These are phyloP conservation scores for Mycena rosella DNA, from an alignment of 768 basidiomycete species.

Conservation along the genomic window DNA sequence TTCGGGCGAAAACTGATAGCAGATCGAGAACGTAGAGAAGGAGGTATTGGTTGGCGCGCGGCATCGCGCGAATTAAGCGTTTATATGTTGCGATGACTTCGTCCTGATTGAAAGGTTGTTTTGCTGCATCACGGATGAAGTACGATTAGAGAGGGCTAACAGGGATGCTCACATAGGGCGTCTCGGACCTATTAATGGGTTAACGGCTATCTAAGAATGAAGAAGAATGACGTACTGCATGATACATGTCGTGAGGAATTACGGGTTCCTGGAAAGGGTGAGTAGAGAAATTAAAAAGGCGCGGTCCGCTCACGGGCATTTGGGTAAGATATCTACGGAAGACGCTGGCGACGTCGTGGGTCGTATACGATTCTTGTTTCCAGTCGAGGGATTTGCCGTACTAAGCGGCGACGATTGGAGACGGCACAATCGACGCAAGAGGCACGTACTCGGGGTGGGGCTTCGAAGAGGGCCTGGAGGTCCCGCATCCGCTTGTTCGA, in stretches of 20 bases:
- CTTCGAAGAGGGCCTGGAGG: conserved; percentile 91
- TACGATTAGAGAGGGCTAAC: conserved; percentile 5
- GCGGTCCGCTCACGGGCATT: conserved; percentile 82
- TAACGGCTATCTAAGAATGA: conserved; percentile 33
- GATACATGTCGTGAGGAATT: conserved; percentile 92
- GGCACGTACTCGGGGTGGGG: conserved; percentile 80
- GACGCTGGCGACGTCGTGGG: conserved; percentile 97
- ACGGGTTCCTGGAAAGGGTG: conserved; percentile 81
- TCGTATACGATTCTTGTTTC: conserved; percentile 87
- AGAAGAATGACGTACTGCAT: conserved; percentile 70
- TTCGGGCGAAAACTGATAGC: conserved; percentile 93
- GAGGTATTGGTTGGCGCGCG: conserved; percentile 94
- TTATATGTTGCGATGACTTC: conserved; percentile 86
- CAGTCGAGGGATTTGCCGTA: conserved; percentile 96
- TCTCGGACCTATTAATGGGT: conserved; percentile 75
- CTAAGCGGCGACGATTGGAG: conserved; percentile 53
- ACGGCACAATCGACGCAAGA: conserved; percentile 6
- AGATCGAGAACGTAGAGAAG: conserved; percentile 97
- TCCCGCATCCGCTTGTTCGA: conserved; percentile 96
- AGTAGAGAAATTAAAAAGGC: conserved; percentile 25
- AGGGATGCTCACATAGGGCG: conserved; percentile 69
- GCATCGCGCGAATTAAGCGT: conserved; percentile 85
- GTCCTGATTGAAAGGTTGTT: conserved; percentile 75
- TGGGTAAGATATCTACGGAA: conserved; percentile 95
- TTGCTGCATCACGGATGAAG: conserved; percentile 58